Evolutionary conservation across 129 eudicot genomes (phyloP), one percentile per base, ranked within the genome.

Genomic region (Rutidosis leptorrhynchoides): DNA sequence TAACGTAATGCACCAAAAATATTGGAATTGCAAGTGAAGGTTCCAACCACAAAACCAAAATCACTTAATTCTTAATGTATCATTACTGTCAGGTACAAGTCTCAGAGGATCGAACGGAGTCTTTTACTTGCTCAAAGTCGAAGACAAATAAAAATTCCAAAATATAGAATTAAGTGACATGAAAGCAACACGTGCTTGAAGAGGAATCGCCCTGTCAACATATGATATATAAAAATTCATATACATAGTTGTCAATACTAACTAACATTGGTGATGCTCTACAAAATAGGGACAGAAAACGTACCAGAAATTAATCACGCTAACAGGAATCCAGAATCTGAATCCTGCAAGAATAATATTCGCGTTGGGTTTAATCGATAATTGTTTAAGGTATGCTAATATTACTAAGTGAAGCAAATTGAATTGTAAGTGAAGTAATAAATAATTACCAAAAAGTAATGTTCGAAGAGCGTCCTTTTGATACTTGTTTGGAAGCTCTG

Each of bases 181-280:
- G 90, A 93, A 93, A 71, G 80, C 98, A 63, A 93, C 98, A n/a
- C 96, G 95, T 19, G 89, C 87, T 78, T 83, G 96, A 74, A 93
- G 96, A 78, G 98, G 98, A 68, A 88, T 79, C 67, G 74, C 85
- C 98, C 98, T 92, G 76, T 40, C 46, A 70, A 77, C 69, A 25
- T 29, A 70, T 45, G 40, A 40, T 33, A 24, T 33, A 24, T 2
- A 40, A 40, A 40, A 2, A 40, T 14, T 40, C n/a, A 40, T 12
- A 0, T 40, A 12, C n/a, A 40, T 40, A 2, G 0, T 10, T 40
- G 0, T 40, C 46, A 40, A 40, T 40, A 40, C 46, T 40, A 40
- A 40, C 46, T 40, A 40, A 37, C 37, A 32, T 32, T 32, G 37
- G 8, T 10, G 3, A 40, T 40, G 46, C 46, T 40, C 12, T 1